Evolutionary conservation across 2,329 filamentous ascomycete genomes (phyloP).

Genomic region (Reticulascus tulasneorum): DNA sequence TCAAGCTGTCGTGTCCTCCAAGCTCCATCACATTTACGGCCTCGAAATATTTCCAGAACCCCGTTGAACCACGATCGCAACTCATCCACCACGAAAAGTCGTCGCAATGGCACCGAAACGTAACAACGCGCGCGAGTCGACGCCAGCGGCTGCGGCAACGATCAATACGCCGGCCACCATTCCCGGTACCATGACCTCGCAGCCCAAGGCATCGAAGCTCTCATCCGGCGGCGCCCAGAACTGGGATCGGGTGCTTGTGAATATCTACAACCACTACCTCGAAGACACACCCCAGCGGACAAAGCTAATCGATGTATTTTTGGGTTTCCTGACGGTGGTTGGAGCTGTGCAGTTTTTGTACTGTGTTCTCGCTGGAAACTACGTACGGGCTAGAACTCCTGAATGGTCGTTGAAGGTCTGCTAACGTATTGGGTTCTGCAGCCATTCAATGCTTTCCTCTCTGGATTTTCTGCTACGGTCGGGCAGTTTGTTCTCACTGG

Average conservation of each 20-base stretch:
- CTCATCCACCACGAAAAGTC: conserved; percentile 4
- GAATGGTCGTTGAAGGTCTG: no score
- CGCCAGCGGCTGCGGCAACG: conserved; percentile 12
- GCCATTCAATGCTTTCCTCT: conserved; percentile 98
- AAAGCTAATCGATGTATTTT: conserved; percentile 87
- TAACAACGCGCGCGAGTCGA: conserved; percentile 20
- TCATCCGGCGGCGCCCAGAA: conserved; percentile 25
- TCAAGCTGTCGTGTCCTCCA: conserved; percentile 31
- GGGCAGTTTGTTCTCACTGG: conserved; percentile 97
- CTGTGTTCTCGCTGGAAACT: conserved; percentile 88
- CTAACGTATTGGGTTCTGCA: no score
- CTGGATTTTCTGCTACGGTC: conserved; percentile 89
- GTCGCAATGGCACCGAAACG: conserved; percentile 49
- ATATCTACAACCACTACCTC: conserved; percentile 75
- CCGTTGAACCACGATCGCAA: conserved; percentile 7
- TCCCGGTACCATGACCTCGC: conserved; percentile 13
- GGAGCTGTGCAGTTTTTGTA: conserved; percentile 92
- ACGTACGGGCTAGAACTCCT: no score
- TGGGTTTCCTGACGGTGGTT: conserved; percentile 80
- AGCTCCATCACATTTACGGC: conserved; percentile 9
- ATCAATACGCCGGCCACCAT: conserved; percentile 12
- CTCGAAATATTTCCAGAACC: conserved; percentile 8
- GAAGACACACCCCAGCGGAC: conserved; percentile 82
- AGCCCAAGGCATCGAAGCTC: conserved; percentile 19
- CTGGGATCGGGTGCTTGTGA: conserved; percentile 59